These are phyloP conservation scores for Dioszegia crocea DNA, from an alignment of 768 basidiomycete species.

Conservation along the genomic window DNA sequence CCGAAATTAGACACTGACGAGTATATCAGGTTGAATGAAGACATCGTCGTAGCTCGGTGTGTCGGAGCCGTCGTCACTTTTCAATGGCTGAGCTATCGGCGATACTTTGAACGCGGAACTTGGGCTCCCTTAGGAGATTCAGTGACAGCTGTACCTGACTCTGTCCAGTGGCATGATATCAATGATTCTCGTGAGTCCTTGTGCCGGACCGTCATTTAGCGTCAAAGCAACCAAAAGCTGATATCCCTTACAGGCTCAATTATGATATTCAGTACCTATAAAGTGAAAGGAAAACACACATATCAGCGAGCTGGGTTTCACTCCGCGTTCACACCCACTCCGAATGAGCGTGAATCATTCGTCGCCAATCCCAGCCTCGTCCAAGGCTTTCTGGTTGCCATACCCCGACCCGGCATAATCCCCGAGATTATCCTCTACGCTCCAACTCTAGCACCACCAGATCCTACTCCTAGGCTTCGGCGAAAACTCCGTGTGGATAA, in stretches of 20 bases:
- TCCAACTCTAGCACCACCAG: neutral
- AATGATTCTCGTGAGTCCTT: slow-evolving; percentile 5
- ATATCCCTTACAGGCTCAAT: neutral
- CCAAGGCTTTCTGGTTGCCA: slow-evolving; percentile 3
- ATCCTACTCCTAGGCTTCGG: neutral
- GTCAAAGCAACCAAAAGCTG: too few species aligned
- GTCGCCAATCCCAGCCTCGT: neutral
- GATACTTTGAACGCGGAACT: slow-evolving; percentile 7
- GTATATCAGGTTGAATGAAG: neutral
- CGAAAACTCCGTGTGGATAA: neutral
- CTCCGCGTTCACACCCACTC: neutral
- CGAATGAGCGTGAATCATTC: neutral
- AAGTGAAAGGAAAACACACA: neutral
- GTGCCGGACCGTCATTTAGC: too few species aligned
- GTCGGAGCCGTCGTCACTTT: slow-evolving; percentile 1
- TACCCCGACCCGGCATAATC: neutral
- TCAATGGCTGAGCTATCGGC: slow-evolving; percentile 18
- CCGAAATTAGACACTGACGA: neutral
- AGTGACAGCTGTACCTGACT: neutral
- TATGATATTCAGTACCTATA: neutral
- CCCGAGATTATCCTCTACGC: neutral
- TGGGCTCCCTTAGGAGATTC: neutral
- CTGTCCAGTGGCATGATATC: slow-evolving; percentile 3
- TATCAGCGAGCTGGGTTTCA: slow-evolving; percentile 1
- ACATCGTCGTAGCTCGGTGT: neutral